phyloP scores from a whole-genome alignment of 2,329 filamentous ascomycete species.

The Sarocladiaceae sp. region DNA sequence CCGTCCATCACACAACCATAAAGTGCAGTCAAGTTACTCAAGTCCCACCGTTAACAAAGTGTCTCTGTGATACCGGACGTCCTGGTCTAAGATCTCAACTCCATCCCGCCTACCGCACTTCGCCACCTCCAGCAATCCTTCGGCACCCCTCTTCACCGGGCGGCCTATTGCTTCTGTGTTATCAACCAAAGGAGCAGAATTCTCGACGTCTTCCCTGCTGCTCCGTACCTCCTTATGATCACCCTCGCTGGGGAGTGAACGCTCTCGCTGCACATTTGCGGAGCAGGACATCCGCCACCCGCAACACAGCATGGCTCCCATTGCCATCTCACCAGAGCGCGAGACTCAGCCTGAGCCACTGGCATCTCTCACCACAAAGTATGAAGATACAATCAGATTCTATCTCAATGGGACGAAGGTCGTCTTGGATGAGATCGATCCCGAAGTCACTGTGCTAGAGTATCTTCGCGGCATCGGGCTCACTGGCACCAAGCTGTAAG shows the following conservation, averaged over 20 bases:
- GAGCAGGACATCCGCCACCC: not conserved
- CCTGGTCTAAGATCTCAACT: too few relatives aligned
- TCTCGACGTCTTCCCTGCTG: too few relatives aligned
- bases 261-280: not conserved
- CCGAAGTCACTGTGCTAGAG: constrained; percentile 85
- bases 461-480: constrained; percentile 89
- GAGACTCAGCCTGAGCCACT: constrained; percentile 26
- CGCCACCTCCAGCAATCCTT: too few relatives aligned
- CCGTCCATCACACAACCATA: too few relatives aligned
- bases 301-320: constrained; percentile 45
- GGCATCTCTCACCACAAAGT: constrained; percentile 59
- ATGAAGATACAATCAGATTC: constrained; percentile 84
- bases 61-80: too few relatives aligned
- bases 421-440: constrained; percentile 77
- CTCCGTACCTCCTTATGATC: too few relatives aligned
- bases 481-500: constrained; percentile 83
- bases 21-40: too few relatives aligned
- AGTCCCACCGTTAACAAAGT: too few relatives aligned
- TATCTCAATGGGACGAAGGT: constrained; percentile 93
- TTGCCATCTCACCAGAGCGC: constrained; percentile 44
- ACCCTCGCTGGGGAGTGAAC: not conserved
- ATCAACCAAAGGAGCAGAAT: too few relatives aligned
- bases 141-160: too few relatives aligned
- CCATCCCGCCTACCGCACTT: too few relatives aligned
- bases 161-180: too few relatives aligned